Evolutionary conservation across 257 asterid species (phyloP).

Genomic region (Hygrophila difformis): DNA sequence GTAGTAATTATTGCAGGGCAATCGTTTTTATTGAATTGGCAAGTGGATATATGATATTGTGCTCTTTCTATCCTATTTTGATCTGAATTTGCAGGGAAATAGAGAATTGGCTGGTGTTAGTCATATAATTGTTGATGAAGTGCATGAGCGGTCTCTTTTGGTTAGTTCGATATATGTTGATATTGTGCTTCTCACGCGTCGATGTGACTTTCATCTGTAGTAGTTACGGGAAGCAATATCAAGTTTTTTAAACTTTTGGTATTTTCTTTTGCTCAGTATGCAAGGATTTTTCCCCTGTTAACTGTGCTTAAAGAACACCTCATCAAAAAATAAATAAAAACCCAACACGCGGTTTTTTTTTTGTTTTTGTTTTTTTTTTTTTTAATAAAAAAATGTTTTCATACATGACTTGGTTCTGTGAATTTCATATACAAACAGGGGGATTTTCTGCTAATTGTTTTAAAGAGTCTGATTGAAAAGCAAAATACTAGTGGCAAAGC

Average conservation of each 20-base stretch:
- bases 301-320: conserved; percentile 17
- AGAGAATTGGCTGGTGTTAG: conserved; percentile 69
- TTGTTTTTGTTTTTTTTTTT: too few species aligned
- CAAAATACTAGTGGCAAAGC: conserved; percentile 41
- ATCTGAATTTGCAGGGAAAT: conserved; percentile 63
- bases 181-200: too few species aligned
- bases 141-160: conserved; percentile 96
- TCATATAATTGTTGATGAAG: conserved; percentile 96
- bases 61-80: conserved; percentile 9
- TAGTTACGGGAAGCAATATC: too few species aligned
- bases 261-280: too few species aligned
- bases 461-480: conserved; percentile 86
- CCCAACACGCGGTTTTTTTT: conserved; percentile 19
- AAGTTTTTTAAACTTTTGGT: too few species aligned
- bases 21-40: too few species aligned
- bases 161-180: conserved; percentile 36
- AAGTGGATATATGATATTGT: conserved; percentile 12
- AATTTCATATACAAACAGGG: conserved; percentile 46
- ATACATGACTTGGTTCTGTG: conserved; percentile 19
- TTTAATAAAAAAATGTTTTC: too few species aligned
- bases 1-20: background rate
- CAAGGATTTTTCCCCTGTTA: too few species aligned
- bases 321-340: conserved; percentile 15
- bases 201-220: too few species aligned
- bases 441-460: conserved; percentile 86